Evolutionary conservation across 1,284 basidiomycete species (phyloP).

Genomic region (Sporisorium scitamineum): DNA sequence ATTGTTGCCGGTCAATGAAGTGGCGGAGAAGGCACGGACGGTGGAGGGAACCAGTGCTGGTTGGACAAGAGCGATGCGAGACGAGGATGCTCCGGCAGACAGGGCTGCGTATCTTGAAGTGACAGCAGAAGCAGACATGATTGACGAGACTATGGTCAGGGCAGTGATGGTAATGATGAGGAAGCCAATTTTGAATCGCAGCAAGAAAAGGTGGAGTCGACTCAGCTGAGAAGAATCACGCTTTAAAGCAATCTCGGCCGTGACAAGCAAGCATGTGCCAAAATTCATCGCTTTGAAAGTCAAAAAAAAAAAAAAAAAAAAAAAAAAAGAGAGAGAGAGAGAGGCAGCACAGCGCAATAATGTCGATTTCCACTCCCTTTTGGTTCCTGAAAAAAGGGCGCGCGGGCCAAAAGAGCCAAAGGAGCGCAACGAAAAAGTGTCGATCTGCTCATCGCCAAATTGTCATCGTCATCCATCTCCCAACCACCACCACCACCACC

Average conservation of each 20-base stretch:
- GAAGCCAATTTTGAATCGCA: background rate
- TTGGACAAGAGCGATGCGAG: slow-evolving; percentile 28
- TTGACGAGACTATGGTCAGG: background rate
- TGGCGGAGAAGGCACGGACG: slow-evolving; percentile 22
- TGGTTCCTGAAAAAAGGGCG: background rate
- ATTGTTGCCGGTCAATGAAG: slow-evolving; percentile 7
- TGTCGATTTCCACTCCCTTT: background rate
- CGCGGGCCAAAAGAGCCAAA: slow-evolving; percentile 8
- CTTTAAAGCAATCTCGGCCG: slow-evolving; percentile 1
- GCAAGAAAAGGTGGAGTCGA: slow-evolving; percentile 9
- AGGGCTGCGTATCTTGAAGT: slow-evolving; percentile 25
- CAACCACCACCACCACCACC: slow-evolving; percentile 8
- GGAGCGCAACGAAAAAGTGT: slow-evolving; percentile 4
- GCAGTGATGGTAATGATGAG: background rate
- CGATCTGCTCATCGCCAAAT: slow-evolving; percentile 20
- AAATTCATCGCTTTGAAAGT: background rate
- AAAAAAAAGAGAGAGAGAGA: too few species aligned
- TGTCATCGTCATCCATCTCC: slow-evolving; percentile 7
- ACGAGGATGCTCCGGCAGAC: slow-evolving; percentile 28
- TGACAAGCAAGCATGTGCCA: background rate
- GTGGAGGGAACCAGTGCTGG: slow-evolving; percentile 11
- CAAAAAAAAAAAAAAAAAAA: too few species aligned
- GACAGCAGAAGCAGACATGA: slow-evolving; percentile 31
- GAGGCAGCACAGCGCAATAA: background rate
- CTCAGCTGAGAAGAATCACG: background rate